Conservation (phyloP, 208 protist genomes). For the Leishmania tarentolae region DNA sequence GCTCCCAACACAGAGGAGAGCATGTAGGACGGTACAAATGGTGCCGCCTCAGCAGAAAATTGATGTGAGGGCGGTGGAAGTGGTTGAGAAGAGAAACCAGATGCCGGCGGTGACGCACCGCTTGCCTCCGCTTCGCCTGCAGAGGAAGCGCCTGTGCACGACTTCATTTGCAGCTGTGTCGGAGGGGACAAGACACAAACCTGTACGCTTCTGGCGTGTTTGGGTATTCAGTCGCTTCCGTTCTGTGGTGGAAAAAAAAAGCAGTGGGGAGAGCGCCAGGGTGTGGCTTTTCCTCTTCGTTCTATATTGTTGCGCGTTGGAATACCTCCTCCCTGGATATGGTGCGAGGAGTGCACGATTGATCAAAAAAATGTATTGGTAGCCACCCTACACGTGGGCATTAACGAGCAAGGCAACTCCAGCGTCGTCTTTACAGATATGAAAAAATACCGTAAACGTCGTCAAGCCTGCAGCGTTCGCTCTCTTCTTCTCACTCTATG, state of each 20-base stretch:
- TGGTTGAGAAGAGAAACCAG: conserved; percentile 1
- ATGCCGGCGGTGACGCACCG: neutral
- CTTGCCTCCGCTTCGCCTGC: neutral
- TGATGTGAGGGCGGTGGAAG: conserved; percentile 17
- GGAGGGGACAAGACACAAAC: neutral
- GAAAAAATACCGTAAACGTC: neutral
- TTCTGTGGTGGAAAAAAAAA: neutral
- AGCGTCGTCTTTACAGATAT: neutral
- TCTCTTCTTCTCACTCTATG: neutral
- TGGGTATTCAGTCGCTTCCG: neutral
- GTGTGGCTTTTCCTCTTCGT: neutral
- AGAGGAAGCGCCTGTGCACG: neutral
- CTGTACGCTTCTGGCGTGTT: neutral
- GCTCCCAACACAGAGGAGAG: conserved; percentile 3
- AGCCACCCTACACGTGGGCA: neutral
- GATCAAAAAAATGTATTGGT: neutral
- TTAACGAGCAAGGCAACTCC: neutral
- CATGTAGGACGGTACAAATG: conserved; percentile 71
- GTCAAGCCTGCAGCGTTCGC: neutral
- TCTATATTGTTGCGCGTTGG: neutral
- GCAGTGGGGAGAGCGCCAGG: neutral
- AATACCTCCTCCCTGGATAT: neutral
- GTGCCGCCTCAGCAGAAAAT: conserved; percentile 54
- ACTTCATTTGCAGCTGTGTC: neutral
- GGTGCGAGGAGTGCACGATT: neutral